Conservation (phyloP, 2,329 filamentous ascomycete species). For the Didymella lethalis region DNA sequence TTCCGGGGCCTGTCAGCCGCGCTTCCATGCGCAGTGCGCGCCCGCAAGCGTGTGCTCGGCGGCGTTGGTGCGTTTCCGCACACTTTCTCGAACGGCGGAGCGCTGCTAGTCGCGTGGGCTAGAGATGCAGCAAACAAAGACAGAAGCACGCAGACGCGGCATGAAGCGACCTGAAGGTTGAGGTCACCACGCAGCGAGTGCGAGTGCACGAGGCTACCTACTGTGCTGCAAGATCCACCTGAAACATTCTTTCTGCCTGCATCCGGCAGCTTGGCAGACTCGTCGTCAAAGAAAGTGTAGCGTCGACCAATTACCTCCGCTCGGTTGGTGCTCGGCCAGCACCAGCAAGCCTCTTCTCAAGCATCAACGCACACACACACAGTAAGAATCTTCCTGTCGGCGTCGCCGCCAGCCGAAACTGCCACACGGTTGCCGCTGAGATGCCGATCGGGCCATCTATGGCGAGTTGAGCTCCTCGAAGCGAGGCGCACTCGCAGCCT, state of each 20-base stretch:
- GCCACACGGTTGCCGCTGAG: background rate
- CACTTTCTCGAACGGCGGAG: background rate
- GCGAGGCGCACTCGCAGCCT: background rate
- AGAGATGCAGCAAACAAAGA: slow-evolving; percentile 4
- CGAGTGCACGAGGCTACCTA: too few species aligned
- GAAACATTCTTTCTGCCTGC: background rate
- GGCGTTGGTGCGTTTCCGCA: background rate
- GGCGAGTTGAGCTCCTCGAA: background rate
- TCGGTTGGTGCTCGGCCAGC: background rate
- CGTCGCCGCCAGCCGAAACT: too few species aligned
- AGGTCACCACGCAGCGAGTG: background rate
- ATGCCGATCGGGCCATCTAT: background rate
- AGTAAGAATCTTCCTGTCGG: background rate
- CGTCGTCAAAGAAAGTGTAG: background rate
- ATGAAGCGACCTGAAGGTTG: background rate
- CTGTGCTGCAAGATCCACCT: too few species aligned
- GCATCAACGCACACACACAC: too few species aligned
- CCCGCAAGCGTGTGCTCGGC: background rate
- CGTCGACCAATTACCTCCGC: background rate
- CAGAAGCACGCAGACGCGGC: slow-evolving; percentile 2
- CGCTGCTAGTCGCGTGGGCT: background rate
- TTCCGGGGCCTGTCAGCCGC: slow-evolving; percentile 14
- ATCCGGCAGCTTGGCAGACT: background rate
- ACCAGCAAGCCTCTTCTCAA: background rate
- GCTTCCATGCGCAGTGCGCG: background rate